These are phyloP conservation scores for Rosa chinensis DNA, from an alignment of 306 rosid species.

Conservation along the genomic window DNA sequence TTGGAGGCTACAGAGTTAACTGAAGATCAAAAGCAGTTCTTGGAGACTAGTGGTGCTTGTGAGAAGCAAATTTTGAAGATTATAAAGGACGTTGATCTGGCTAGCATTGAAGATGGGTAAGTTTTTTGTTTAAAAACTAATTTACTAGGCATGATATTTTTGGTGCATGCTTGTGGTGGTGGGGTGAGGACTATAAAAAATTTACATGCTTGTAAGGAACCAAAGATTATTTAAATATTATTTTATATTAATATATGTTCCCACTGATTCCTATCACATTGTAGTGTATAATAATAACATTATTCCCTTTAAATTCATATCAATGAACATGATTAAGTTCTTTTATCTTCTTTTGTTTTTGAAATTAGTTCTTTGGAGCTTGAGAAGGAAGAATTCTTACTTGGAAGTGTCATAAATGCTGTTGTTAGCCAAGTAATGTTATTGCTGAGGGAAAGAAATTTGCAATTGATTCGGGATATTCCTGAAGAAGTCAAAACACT, in stretches of 20 bases:
- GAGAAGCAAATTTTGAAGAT: constrained; percentile 92
- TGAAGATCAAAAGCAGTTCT: constrained; percentile 88
- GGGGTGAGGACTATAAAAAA: neutral
- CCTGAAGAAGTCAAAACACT: constrained; percentile 95
- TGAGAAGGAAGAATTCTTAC: constrained; percentile 78
- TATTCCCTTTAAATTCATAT: neutral
- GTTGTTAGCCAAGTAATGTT: constrained; percentile 99
- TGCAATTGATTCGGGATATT: constrained; percentile 93
- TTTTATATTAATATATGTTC: neutral
- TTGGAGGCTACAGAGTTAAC: constrained; percentile 84
- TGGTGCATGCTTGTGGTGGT: neutral
- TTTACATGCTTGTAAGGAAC: neutral
- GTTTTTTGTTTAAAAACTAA: constrained; percentile 33
- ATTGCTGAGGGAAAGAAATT: constrained; percentile 77
- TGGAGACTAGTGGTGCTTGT: constrained; percentile 91
- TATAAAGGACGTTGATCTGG: constrained; percentile 70
- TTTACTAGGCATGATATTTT: neutral
- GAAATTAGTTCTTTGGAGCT: constrained; percentile 76
- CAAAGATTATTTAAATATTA: neutral
- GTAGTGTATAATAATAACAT: neutral
- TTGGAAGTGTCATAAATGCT: constrained; percentile 88
- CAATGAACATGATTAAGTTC: constrained; percentile 20
- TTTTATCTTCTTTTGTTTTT: constrained; percentile 24
- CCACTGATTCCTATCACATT: neutral
- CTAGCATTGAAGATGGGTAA: constrained; percentile 82